phyloP scores from a whole-genome alignment of 371 early-diverging fungal species.

The Mucor piriformis region DNA sequence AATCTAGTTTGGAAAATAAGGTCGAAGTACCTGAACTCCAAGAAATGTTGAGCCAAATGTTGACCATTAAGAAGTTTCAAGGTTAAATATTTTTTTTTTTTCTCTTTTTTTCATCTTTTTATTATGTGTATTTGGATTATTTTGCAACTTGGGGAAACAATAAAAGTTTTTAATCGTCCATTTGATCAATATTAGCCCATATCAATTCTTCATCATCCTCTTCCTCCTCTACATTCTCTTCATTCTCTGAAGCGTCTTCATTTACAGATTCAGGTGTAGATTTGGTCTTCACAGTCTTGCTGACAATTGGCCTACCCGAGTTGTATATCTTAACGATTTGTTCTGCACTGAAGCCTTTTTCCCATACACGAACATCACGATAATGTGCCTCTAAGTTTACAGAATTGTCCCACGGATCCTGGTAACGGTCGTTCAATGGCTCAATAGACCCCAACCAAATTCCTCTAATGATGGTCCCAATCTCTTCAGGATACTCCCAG shows the following conservation, averaged over 20 bases:
- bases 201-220: conserved; percentile 13
- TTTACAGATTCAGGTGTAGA: neutral
- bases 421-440: conserved; percentile 42
- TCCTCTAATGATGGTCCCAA: conserved; percentile 32
- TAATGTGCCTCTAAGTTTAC: conserved; percentile 37
- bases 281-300: neutral
- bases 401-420: conserved; percentile 48
- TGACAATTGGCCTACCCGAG: neutral
- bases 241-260: neutral
- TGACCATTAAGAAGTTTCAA: conserved; percentile 79
- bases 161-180: conserved; percentile 5
- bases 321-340: conserved; percentile 1
- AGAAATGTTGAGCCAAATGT: conserved; percentile 72
- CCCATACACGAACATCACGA: conserved; percentile 45
- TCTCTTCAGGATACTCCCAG: conserved; percentile 30
- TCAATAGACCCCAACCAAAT: conserved; percentile 55
- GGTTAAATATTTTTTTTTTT: conserved; percentile 31
- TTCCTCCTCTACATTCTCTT: neutral
- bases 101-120: neutral
- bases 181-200: conserved; percentile 10
- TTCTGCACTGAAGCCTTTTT: conserved; percentile 22
- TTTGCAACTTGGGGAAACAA: neutral
- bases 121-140: neutral
- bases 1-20: conserved; percentile 24
- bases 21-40: conserved; percentile 52